Base-by-base conservation (phyloP, 768 basidiomycete genomes). In the Hortiboletus campestris region DNA sequence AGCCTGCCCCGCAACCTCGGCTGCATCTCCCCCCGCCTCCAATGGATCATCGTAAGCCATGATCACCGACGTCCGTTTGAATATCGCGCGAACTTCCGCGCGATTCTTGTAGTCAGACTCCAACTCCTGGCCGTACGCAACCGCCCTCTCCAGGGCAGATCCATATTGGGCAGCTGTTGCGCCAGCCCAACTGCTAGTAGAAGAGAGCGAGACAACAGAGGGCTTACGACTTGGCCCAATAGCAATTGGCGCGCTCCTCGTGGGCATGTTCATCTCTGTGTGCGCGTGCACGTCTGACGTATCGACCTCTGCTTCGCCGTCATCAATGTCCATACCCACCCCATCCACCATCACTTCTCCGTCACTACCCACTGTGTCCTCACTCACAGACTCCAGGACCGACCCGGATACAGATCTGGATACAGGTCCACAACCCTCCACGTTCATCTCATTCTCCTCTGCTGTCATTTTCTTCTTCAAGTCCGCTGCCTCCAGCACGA, bases 41-140 rank as follows among this genome's bases (percentile, higher is more conserved):
- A 83, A 70, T 20, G 90, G 91, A 67, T 91, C 85, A 41, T 86
- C 82, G 67, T 84, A 94, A 36, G 91, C 89, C 55, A 94, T 81
- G 53, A 94, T 84, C 28, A 86, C 83, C 58, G 91, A 88, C 10
- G 91, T 88, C 51, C 84, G 81, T 65, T 84, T 84, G 68, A 91
- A 84, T 46, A 89, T 75, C 14, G 78, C 75, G 51, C 83, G 81
- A 32, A 93, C 81, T 61, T 84, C 84, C 1, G 83, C 75, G 22
- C 91, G 80, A 32, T 74, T 67, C 66, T 83, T 83, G 72, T 88
- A 91, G 56, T 89, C 85, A 25, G 81, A 77, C 56, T 85, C 81
- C 58, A 94, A 72, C 7, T 75, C 69, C 63, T 89, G 87, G 0
- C 92, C 92, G 60, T 91, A 92, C n/a, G 72, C 66, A 54, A 94